Evolutionary conservation across 495 filamentous ascomycete genomes (phyloP).

Genomic region (Glutinoglossum americanum): DNA sequence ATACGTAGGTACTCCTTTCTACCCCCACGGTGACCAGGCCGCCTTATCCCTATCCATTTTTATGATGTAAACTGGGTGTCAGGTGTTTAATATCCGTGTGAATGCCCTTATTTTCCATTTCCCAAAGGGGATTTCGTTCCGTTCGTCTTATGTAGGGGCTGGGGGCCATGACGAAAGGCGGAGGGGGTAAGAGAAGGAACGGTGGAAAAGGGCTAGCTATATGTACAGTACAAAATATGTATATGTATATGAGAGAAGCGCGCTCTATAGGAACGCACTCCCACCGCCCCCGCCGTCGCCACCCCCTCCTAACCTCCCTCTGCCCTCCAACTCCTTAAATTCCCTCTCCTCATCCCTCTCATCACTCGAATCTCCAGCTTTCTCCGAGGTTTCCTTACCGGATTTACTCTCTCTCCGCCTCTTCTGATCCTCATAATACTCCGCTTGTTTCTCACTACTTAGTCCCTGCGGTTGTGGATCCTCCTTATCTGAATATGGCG

Average conservation of each 20-base stretch:
- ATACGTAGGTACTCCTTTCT: no score
- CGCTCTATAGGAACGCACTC: background rate
- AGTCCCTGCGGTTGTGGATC: background rate
- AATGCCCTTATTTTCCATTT: no score
- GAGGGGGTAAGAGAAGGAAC: no score
- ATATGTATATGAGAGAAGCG: background rate
- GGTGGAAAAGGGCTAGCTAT: no score
- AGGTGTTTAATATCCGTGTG: no score
- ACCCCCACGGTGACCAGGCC: no score
- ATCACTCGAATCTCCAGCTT: background rate
- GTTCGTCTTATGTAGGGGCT: no score
- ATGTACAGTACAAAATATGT: background rate
- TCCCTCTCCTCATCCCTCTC: background rate
- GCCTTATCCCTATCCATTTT: no score
- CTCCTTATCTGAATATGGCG: background rate
- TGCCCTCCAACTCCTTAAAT: background rate
- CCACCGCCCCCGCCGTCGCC: no score
- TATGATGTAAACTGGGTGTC: no score
- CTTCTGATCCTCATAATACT: background rate
- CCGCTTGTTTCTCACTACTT: background rate
- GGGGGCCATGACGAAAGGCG: no score
- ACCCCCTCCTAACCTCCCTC: background rate
- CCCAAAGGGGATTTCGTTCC: no score
- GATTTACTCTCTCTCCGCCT: background rate
- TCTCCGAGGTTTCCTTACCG: background rate